Evolutionary conservation across 805 yeast genomes (phyloP), one percentile per base, ranked within the genome.

Genomic region (Metschnikowia amazonensis): DNA sequence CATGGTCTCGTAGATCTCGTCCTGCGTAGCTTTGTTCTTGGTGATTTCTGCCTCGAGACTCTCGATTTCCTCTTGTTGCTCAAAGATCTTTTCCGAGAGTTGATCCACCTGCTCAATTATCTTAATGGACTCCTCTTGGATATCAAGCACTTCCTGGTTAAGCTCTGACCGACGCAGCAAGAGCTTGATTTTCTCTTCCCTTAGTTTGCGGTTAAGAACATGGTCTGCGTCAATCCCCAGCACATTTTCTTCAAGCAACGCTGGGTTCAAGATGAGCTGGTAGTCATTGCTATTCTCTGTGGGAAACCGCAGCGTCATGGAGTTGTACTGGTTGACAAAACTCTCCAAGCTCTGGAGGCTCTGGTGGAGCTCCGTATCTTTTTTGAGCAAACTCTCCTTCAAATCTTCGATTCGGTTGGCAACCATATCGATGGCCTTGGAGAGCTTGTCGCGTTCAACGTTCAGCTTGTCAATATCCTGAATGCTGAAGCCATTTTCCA

Each of bases 391-490:
- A 5, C 65, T 59, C n/a, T 69, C 70, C 5, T 68, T 66, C 8
- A 74, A 60, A 35, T 76, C 79, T 38, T 76, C 79, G 42, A 76
- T 63, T 46, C 75, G 72, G 34, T 60, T 57, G 41, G 62, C 64
- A 10, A 65, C 53, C 3, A 57, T 35, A 45, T 84, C 88, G 41
- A 85, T 70, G 14, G 75, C 63, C 50, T 74, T 73, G 5, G 82
- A 71, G 4, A 84, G 60, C 37, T 73, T 73, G 41, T 82, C 87
- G 45, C 87, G 70, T 56, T 83, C 87, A 27, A 66, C 64, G 54
- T 78, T 81, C 65, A 84, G 72, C 43, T 72, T 65, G 53, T 88
- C 89, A 43, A 88, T 79, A 35, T 79, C 82, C 13, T 70, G 72
- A 3, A 85, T 74, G 3, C 86, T 77, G 42, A 82, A 69, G 1